Evolutionary conservation across 2,329 filamentous ascomycete genomes (phyloP).

Genomic region (Cladorrhinum sp.): DNA sequence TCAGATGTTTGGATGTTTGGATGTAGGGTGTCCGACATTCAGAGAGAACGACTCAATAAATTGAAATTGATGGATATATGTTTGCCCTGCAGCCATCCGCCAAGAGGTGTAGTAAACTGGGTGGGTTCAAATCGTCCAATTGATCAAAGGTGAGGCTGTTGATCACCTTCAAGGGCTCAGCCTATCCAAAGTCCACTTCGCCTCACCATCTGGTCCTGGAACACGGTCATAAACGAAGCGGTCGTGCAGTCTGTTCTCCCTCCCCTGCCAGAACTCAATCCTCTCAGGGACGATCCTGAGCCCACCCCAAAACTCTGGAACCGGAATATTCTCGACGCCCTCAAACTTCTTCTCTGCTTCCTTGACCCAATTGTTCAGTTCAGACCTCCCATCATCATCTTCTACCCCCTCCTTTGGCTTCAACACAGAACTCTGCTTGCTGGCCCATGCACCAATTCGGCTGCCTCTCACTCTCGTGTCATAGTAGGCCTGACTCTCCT

Average conservation of each 20-base stretch:
- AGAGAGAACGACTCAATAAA: no score
- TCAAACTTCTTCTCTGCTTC: constrained; percentile 75
- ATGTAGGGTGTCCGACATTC: no score
- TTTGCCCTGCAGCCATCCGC: no score
- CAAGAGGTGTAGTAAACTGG: no score
- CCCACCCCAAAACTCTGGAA: constrained; percentile 94
- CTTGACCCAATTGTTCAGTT: constrained; percentile 73
- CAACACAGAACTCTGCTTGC: constrained; percentile 78
- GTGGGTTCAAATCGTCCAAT: no score
- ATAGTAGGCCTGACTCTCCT: constrained; percentile 70
- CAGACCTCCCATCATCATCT: constrained; percentile 64
- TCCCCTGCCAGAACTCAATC: constrained; percentile 95
- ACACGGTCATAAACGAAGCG: constrained; percentile 79
- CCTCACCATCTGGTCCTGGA: constrained; percentile 42
- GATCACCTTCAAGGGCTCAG: constrained; percentile 59
- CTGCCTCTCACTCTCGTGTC: constrained; percentile 72
- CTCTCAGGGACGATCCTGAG: constrained; percentile 78
- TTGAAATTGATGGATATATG: no score
- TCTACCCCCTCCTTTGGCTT: constrained; percentile 38
- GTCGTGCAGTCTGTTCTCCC: constrained; percentile 87
- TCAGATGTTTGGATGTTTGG: no score
- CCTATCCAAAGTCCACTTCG: constrained; percentile 66
- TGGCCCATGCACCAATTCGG: constrained; percentile 89
- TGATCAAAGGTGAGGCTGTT: neutral
- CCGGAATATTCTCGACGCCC: constrained; percentile 74